A percentile compares a stretch with the other conserved stretches of the same genome.
phyloP scores from a whole-genome alignment of 225 moss, liverwort and hornwort genomes.

The Pseudoscleropodium purum region DNA sequence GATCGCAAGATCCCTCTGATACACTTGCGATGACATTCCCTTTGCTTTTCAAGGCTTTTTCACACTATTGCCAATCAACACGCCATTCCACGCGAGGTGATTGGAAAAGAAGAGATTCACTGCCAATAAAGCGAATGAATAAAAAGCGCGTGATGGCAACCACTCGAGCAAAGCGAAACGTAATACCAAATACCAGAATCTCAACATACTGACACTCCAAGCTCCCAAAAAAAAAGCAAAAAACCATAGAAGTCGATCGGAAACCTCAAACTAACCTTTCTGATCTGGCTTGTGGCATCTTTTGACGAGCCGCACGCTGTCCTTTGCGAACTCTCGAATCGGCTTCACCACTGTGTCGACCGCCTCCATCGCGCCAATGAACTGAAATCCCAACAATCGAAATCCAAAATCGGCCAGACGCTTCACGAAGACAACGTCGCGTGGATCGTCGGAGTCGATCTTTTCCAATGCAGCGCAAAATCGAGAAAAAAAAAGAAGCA shows the following conservation, averaged over 20 bases:
- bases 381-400: not conserved
- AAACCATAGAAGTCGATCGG: not conserved
- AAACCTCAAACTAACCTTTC: constrained; percentile 4
- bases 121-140: not conserved
- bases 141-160: not conserved
- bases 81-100: not conserved
- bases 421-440: not conserved
- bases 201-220: not conserved
- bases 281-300: constrained; percentile 79
- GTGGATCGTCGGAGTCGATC: not conserved
- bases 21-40: not conserved
- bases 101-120: not conserved
- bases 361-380: constrained; percentile 40
- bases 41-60: not conserved
- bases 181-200: not conserved
- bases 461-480: not conserved
- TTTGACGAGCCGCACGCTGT: constrained; percentile 68
- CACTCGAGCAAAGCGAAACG: not conserved
- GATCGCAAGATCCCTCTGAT: not conserved
- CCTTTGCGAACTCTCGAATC: constrained; percentile 65
- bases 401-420: not conserved
- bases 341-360: constrained; percentile 61
- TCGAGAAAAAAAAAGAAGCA: too few species aligned
- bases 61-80: not conserved
- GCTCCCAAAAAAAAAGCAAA: too few species aligned